Evolutionary conservation across 2,329 filamentous ascomycete genomes (phyloP).

Genomic region (Grosmannia clavigera): DNA sequence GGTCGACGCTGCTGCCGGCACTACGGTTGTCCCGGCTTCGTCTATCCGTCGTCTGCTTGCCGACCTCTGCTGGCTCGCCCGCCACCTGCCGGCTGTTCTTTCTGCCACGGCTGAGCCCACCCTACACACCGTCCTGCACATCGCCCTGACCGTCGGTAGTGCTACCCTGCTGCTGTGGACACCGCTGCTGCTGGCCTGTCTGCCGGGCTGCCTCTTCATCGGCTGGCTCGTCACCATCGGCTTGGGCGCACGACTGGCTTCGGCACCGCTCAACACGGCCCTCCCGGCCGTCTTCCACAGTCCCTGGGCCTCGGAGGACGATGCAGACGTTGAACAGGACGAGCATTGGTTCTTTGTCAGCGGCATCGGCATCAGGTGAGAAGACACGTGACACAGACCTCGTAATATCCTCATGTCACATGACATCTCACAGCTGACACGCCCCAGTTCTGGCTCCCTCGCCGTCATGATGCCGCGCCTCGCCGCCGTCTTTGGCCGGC

Average conservation of each 20-base stretch:
- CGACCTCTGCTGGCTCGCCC: constrained; percentile 5
- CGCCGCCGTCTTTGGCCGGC: constrained; percentile 22
- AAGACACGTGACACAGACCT: too few species aligned
- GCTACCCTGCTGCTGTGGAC: constrained; percentile 15
- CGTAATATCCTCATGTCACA: too few species aligned
- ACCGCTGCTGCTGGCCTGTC: constrained; percentile 17
- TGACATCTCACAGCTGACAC: not conserved
- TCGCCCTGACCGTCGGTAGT: constrained; percentile 9
- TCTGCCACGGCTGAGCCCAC: not conserved
- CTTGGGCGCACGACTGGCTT: constrained; percentile 14
- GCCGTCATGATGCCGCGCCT: constrained; percentile 22
- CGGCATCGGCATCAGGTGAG: constrained; percentile 14
- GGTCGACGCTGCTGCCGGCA: constrained; percentile 23
- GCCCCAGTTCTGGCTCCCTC: constrained; percentile 17
- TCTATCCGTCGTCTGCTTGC: not conserved
- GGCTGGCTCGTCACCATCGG: constrained; percentile 16
- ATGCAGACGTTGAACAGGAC: too few species aligned
- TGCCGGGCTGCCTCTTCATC: constrained; percentile 19
- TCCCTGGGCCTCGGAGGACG: not conserved
- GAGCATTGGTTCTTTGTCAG: constrained; percentile 22
- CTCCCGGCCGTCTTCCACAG: not conserved
- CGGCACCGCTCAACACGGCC: constrained; percentile 18
- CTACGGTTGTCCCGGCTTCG: constrained; percentile 3
- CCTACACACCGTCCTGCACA: constrained; percentile 1
- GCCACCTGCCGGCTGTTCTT: not conserved